Conservation (phyloP, 2,329 filamentous ascomycete genomes). For the Tolypocladium tundrense region DNA sequence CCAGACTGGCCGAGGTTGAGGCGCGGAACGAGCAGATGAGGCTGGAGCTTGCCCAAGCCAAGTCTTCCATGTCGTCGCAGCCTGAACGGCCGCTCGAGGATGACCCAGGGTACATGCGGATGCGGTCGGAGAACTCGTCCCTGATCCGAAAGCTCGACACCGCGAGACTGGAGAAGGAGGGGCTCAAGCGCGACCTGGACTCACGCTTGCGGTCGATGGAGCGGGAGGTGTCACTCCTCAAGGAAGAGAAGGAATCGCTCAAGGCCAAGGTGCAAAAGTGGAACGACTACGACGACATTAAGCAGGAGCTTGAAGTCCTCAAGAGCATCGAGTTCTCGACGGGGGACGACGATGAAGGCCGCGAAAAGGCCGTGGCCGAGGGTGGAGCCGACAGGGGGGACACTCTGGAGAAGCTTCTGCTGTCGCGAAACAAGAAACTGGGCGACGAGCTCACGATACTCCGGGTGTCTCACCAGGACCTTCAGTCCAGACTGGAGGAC, state of each 20-base stretch:
- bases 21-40: slow-evolving; percentile 89
- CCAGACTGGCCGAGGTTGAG: slow-evolving; percentile 81
- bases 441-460: slow-evolving; percentile 88
- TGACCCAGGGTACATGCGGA: slow-evolving; percentile 76
- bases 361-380: slow-evolving; percentile 25
- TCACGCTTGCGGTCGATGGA: slow-evolving; percentile 68
- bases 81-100: slow-evolving; percentile 63
- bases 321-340: slow-evolving; percentile 97
- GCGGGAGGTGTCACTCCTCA: slow-evolving; percentile 62
- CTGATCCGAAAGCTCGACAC: slow-evolving; percentile 82
- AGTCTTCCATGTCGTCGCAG: slow-evolving; percentile 55
- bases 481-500: slow-evolving; percentile 68
- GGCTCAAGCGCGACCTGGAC: slow-evolving; percentile 67
- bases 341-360: slow-evolving; percentile 66
- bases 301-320: slow-evolving; percentile 89
- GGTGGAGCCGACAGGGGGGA: slow-evolving; percentile 47
- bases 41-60: slow-evolving; percentile 80
- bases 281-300: slow-evolving; percentile 92
- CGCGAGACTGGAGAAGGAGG: slow-evolving; percentile 72
- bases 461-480: slow-evolving; percentile 85
- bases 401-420: slow-evolving; percentile 78
- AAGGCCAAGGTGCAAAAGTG: slow-evolving; percentile 77
- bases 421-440: slow-evolving; percentile 93
- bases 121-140: slow-evolving; percentile 88
- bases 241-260: slow-evolving; percentile 70